Conservation (phyloP, 345 rosid species). For the Ailanthus altissimus region DNA sequence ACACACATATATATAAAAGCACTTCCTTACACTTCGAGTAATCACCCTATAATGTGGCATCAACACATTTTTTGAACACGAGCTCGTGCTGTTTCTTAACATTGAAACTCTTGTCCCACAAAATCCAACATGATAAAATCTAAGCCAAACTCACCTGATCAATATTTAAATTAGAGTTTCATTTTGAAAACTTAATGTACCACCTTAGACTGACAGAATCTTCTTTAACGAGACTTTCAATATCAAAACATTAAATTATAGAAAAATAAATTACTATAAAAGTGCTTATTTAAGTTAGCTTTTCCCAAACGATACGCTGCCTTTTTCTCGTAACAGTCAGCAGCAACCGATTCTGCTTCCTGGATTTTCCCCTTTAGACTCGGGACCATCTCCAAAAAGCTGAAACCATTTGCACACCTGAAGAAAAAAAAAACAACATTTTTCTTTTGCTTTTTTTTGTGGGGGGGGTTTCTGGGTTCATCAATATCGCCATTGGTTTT, state of each 20-base stretch:
- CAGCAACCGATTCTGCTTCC: slow-evolving; percentile 43
- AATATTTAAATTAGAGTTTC: neutral
- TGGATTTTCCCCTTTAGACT: slow-evolving; percentile 62
- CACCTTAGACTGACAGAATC: neutral
- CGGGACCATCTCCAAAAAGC: slow-evolving; percentile 41
- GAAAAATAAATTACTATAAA: neutral
- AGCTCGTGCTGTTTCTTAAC: neutral
- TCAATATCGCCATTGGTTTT: slow-evolving; percentile 23
- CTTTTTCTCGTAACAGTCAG: slow-evolving; percentile 42
- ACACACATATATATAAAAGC: too few relatives aligned
- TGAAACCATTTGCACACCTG: slow-evolving; percentile 10
- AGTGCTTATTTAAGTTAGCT: neutral
- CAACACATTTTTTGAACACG: neutral
- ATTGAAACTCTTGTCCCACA: neutral
- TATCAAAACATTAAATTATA: neutral
- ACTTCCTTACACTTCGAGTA: neutral
- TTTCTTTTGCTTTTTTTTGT: neutral
- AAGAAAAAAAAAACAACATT: neutral
- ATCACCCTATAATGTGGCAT: neutral
- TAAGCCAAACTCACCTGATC: neutral
- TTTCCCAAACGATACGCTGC: slow-evolving; percentile 17
- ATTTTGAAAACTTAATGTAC: neutral
- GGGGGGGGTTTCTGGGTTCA: neutral
- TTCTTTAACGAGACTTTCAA: neutral
- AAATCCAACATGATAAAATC: neutral